Percentiles rank a stretch among this genome's conserved stretches.
These are phyloP conservation scores for Kentomonas sorsogonicus DNA, from an alignment of 208 protist species.

Conservation along the genomic window DNA sequence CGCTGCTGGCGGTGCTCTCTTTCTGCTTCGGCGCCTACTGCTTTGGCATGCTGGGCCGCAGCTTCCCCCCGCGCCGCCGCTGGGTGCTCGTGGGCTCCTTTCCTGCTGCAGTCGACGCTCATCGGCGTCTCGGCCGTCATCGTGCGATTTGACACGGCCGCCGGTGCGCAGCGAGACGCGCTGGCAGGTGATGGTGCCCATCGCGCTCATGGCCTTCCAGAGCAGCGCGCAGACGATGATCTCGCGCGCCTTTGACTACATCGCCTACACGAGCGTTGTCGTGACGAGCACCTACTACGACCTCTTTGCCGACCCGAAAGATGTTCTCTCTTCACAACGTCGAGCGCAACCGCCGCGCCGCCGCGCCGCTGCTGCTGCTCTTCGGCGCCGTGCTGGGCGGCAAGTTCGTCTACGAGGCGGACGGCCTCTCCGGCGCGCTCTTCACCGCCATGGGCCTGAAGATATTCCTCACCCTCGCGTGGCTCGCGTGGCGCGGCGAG, in stretches of 20 bases:
- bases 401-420: constrained; percentile 14
- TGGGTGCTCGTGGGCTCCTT: constrained; percentile 16
- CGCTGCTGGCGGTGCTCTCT: constrained; percentile 8
- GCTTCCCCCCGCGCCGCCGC: constrained; percentile 13
- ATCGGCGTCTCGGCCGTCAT: constrained; percentile 9
- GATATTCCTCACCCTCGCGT: too few species aligned
- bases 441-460: constrained; percentile 11
- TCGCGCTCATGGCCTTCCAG: constrained; percentile 17
- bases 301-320: constrained; percentile 15
- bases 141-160: too few species aligned
- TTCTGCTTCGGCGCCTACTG: constrained; percentile 18
- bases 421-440: constrained; percentile 11
- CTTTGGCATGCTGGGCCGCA: constrained; percentile 11
- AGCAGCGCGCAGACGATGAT: constrained; percentile 19
- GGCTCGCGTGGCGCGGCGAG: too few species aligned
- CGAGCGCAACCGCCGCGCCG: constrained; percentile 15
- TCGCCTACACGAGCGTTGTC: constrained; percentile 16
- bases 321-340: constrained; percentile 17
- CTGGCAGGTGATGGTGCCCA: constrained; percentile 15
- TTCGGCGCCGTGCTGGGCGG: constrained; percentile 15
- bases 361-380: constrained; percentile 15
- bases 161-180: too few species aligned
- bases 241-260: constrained; percentile 15
- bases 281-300: constrained; percentile 18
- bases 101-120: constrained; percentile 7